A percentile compares a stretch with the other conserved stretches of the same genome.
Conservation (phyloP, 164 flowering plant species). For the Vitis cinerea region DNA sequence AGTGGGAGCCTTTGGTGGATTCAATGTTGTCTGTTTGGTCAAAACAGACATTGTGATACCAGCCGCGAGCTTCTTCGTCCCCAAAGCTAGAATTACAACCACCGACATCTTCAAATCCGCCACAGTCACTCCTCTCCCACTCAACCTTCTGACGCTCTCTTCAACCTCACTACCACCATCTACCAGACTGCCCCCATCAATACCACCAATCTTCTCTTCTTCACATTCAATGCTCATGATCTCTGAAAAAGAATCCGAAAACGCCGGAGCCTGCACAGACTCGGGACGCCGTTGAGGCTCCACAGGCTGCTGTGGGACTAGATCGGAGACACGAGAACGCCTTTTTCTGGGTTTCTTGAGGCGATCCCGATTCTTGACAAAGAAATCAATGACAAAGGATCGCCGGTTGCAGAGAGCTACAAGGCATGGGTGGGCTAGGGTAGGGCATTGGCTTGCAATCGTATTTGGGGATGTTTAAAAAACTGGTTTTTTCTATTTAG, state of each 20-base stretch:
- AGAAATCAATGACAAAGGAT: slow-evolving; percentile 44
- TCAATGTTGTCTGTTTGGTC: background rate
- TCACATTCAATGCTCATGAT: no score
- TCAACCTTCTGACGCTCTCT: background rate
- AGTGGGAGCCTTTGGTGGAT: background rate
- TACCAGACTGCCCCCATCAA: background rate
- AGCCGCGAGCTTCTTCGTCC: slow-evolving; percentile 42
- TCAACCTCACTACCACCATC: background rate
- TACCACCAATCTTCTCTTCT: background rate
- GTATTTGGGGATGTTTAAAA: no score
- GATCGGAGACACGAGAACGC: no score
- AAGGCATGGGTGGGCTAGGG: no score
- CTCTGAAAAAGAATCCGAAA: no score
- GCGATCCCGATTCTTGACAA: slow-evolving; percentile 58
- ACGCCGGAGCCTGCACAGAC: background rate
- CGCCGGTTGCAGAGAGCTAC: no score
- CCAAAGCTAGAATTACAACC: slow-evolving; percentile 47
- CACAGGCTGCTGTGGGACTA: background rate
- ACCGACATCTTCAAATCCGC: slow-evolving; percentile 32
- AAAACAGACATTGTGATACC: slow-evolving; percentile 50
- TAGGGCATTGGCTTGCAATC: no score
- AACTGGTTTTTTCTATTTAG: no score
- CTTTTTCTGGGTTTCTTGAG: slow-evolving; percentile 25
- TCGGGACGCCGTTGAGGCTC: background rate
- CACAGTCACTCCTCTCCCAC: slow-evolving; percentile 5